phyloP scores from a whole-genome alignment of 179 eudicot species.

The Silene coronaria region DNA sequence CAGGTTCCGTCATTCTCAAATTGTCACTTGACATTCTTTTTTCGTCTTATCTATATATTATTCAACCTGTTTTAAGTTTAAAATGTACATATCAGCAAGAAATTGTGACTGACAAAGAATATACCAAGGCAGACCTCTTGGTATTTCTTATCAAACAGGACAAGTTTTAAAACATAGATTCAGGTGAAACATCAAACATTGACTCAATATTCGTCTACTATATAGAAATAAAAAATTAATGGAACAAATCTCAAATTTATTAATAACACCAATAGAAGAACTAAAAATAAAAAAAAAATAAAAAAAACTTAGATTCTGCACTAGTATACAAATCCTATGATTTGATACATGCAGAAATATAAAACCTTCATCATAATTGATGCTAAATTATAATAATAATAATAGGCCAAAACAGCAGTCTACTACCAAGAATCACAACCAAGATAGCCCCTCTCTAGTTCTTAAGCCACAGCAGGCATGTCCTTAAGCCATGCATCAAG shows the following conservation, averaged over 20 bases:
- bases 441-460: neutral
- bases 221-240: neutral
- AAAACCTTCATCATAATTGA: constrained; percentile 14
- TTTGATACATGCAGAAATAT: constrained; percentile 16
- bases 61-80: too few relatives aligned
- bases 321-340: constrained; percentile 22
- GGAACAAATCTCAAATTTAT: constrained; percentile 13
- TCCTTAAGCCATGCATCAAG: constrained; percentile 49
- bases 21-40: too few relatives aligned
- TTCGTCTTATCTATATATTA: too few relatives aligned
- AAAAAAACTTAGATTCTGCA: constrained; percentile 27
- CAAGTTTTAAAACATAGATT: neutral
- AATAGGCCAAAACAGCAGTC: neutral
- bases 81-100: too few relatives aligned
- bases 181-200: constrained; percentile 10
- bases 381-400: constrained; percentile 20
- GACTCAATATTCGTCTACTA: neutral
- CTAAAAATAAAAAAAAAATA: constrained; percentile 20
- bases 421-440: constrained; percentile 4
- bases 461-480: constrained; percentile 40
- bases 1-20: too few relatives aligned
- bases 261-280: neutral
- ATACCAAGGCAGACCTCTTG: neutral
- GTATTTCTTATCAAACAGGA: neutral
- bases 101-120: too few relatives aligned